Base-by-base conservation (phyloP, 148 eudicot genomes). In the Vaccinium macrocarpon region DNA sequence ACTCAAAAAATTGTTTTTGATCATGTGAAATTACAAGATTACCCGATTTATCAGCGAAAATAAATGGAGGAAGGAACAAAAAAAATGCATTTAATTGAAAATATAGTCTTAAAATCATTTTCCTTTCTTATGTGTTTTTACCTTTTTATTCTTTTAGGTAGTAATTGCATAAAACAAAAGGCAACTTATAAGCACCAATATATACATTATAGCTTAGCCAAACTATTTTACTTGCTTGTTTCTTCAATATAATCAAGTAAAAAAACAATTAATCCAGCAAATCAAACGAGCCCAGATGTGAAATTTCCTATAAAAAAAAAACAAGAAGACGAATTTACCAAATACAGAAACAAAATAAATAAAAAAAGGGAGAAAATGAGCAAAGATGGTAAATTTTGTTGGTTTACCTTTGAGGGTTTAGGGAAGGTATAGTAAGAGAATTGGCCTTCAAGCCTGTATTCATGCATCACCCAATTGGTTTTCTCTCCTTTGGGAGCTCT, bases 401-500 rank as follows among this genome's bases (percentile, higher is more conserved):
- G 42, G 29, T 12, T 8, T 87, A 86, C 92, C 89, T 90, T 90
- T 27, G 90, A 53, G 10, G 80, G 61, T 42, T 84, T 90, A 59
- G 90, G 84, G 78, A 90, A 82, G 81, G 86, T 87, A 76, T 86
- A 86, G 78, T 82, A 83, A 48, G 91, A 87, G 62, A 88, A 89
- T 55, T 87, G 83, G 53, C 90, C 91, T 87, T 91, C 92, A 2
- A 91, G 93, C 50, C 93, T 80, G 70, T 83, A 91, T 72, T 91
- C 93, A 64, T 91, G 92, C 93, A 90, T 91, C 49, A 91, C 92
- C 93, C 93, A 91, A 82, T 91, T 88, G 25, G 91, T 79, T 70
- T 91, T 91, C 76, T 90, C 93, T 68, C 93, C 93, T 80, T 90
- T 91, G 1, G 93, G 92, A 13, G 92, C 92, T 85, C 92, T 90